A percentile compares a stretch with the other conserved stretches of the same genome.
These are phyloP conservation scores for Cystobasidium onofrii DNA, from an alignment of 768 basidiomycete species.

Conservation along the genomic window DNA sequence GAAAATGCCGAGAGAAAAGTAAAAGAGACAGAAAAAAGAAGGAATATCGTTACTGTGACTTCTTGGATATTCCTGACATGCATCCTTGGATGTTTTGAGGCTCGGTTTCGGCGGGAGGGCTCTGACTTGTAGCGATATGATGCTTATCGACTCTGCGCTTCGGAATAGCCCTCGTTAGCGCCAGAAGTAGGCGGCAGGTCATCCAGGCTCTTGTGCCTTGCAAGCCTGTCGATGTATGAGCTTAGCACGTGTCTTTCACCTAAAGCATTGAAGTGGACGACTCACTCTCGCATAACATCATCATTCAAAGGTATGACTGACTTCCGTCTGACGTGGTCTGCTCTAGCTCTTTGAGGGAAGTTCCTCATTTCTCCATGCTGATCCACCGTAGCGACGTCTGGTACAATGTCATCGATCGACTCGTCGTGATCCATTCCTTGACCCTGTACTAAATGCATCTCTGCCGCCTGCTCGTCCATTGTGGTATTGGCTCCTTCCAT, in stretches of 20 bases:
- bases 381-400: constrained; percentile 5
- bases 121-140: too few relatives aligned
- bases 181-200: constrained; percentile 20
- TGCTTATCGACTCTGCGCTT: constrained; percentile 1
- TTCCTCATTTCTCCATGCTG: constrained; percentile 36
- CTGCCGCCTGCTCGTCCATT: constrained; percentile 14
- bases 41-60: background rate
- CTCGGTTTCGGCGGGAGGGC: too few relatives aligned
- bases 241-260: background rate
- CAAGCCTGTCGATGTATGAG: constrained; percentile 1
- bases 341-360: constrained; percentile 41
- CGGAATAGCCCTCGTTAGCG: constrained; percentile 7
- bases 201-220: constrained; percentile 21
- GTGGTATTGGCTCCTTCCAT: constrained; percentile 46
- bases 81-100: too few relatives aligned
- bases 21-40: background rate
- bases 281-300: constrained; percentile 73
- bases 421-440: constrained; percentile 20
- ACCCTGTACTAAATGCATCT: background rate
- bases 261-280: constrained; percentile 53
- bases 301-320: constrained; percentile 91
- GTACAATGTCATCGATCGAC: constrained; percentile 34
- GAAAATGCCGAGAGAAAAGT: background rate
- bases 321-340: constrained; percentile 79
- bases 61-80: background rate